A percentile compares a stretch with the other conserved stretches of the same genome.
Conservation (phyloP, 129 eudicot genomes). For the Deinandra increscens region DNA sequence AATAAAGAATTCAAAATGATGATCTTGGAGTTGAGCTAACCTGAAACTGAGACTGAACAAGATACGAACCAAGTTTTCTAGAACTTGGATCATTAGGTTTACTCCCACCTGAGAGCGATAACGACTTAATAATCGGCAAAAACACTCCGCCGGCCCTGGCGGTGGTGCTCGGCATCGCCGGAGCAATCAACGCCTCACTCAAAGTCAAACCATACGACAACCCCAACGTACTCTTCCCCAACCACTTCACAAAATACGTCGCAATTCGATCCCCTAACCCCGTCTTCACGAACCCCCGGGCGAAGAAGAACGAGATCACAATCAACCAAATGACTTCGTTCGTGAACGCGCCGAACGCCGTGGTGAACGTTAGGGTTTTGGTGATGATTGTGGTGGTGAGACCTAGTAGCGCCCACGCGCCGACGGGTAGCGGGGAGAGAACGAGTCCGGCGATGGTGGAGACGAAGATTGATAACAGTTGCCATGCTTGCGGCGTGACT, state of each 20-base stretch:
- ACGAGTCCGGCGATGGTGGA: conserved; percentile 83
- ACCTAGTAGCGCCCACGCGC: conserved; percentile 82
- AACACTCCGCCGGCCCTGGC: conserved; percentile 97
- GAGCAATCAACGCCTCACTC: conserved; percentile 90
- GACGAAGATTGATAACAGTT: conserved; percentile 62
- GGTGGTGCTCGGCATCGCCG: conserved; percentile 97
- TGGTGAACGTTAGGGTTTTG: conserved; percentile 51
- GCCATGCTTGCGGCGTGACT: conserved; percentile 88
- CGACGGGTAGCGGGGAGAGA: conserved; percentile 82
- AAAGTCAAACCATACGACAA: conserved; percentile 83
- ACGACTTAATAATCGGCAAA: conserved; percentile 83
- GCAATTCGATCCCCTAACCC: conserved; percentile 89
- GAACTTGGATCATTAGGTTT: conserved; percentile 59
- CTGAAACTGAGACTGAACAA: conserved; percentile 83
- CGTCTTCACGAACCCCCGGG: conserved; percentile 80
- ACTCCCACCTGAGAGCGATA: conserved; percentile 72
- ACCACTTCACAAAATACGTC: conserved; percentile 81
- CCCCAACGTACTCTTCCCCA: conserved; percentile 83
- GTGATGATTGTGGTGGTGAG: conserved; percentile 60
- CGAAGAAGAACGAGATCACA: conserved; percentile 81
- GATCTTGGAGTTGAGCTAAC: conserved; percentile 28
- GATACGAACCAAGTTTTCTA: conserved; percentile 70
- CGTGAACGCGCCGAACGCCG: conserved; percentile 74
- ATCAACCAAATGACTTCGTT: conserved; percentile 93
- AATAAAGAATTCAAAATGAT: background rate